Percentiles rank a stretch among this genome's conserved stretches.
phyloP scores from a whole-genome alignment of 148 eudicot genomes.

The Rhododendron vialii region DNA sequence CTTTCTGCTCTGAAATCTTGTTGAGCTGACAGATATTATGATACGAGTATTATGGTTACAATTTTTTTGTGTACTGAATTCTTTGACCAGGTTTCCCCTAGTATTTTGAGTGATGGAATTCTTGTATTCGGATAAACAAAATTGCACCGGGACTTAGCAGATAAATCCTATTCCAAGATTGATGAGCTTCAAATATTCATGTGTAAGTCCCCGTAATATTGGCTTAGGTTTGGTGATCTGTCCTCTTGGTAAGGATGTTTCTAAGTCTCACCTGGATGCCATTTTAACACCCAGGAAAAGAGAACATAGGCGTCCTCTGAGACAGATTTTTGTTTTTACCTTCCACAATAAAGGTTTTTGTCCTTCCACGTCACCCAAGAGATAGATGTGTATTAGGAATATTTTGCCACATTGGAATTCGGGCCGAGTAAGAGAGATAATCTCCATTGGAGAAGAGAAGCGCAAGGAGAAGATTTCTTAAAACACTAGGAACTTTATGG shows the following conservation, averaged over 20 bases:
- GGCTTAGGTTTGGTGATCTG: background rate
- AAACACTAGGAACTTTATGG: background rate
- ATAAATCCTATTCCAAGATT: background rate
- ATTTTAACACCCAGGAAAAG: background rate
- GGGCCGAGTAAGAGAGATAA: background rate
- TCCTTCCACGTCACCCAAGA: too few relatives aligned
- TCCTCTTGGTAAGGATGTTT: background rate
- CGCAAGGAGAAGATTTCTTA: background rate
- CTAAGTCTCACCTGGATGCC: background rate
- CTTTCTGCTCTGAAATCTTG: background rate
- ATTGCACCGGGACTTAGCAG: background rate
- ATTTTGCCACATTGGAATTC: background rate
- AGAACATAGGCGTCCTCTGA: background rate
- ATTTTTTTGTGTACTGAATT: background rate
- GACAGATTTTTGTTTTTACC: background rate
- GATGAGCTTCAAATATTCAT: background rate
- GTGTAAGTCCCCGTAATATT: background rate
- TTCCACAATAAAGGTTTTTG: background rate
- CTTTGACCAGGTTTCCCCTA: background rate
- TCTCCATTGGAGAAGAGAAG: background rate
- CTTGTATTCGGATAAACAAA: background rate
- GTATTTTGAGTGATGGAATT: background rate
- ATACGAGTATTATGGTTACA: background rate
- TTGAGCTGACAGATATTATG: background rate
- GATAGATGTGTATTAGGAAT: background rate